Percentiles rank a stretch among this genome's conserved stretches.
These are phyloP conservation scores for Moesziomyces sp. DNA, from an alignment of 1,284 basidiomycete genomes.

Conservation along the genomic window DNA sequence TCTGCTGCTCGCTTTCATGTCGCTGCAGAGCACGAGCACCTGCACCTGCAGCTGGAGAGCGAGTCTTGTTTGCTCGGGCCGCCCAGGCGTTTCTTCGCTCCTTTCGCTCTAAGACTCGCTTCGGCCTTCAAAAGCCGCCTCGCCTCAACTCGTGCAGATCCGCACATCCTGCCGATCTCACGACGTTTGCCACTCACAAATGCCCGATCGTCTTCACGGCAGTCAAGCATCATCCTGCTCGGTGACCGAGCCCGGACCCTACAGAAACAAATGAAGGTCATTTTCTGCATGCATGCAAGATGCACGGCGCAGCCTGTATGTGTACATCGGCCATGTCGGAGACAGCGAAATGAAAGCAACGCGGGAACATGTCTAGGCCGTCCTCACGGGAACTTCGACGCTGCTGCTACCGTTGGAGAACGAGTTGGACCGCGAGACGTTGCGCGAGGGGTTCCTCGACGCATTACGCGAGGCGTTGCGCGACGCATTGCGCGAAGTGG, in stretches of 20 bases:
- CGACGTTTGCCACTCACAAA: not conserved
- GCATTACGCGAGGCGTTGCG: constrained; percentile 26
- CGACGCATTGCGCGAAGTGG: constrained; percentile 31
- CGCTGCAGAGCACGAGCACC: not conserved
- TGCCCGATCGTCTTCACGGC: too few relatives aligned
- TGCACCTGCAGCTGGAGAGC: not conserved
- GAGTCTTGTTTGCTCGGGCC: not conserved
- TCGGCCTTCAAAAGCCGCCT: not conserved
- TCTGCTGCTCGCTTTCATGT: not conserved
- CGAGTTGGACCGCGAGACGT: constrained; percentile 35
- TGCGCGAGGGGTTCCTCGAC: constrained; percentile 22
- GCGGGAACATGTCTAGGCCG: constrained; percentile 6
- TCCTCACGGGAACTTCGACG: constrained; percentile 21
- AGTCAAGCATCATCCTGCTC: too few relatives aligned
- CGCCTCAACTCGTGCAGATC: not conserved
- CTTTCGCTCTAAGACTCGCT: not conserved
- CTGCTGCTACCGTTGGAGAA: constrained; percentile 31
- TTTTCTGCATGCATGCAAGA: not conserved
- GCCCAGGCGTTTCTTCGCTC: not conserved
- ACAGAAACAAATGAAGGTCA: not conserved
- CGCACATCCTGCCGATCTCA: too few relatives aligned
- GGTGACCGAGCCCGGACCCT: too few relatives aligned
- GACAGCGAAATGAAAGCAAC: not conserved
- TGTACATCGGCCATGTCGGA: not conserved
- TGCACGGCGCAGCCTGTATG: not conserved